Conservation (phyloP, 2,329 filamentous ascomycete genomes). For the Tothia fuscella region DNA sequence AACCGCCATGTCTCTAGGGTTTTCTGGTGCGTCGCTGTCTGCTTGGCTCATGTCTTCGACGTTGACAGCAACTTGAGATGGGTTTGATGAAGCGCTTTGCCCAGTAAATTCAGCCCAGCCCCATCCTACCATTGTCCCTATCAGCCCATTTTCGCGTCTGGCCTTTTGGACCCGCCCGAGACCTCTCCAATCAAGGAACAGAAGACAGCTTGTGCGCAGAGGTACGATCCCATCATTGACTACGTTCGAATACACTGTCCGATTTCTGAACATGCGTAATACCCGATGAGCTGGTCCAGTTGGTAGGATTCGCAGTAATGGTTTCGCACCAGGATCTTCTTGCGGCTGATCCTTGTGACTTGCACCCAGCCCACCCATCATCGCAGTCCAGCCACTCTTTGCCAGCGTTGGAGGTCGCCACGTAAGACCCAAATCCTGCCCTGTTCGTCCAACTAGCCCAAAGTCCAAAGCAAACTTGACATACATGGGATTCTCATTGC, state of each 20-base stretch:
- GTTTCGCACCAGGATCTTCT: constrained; percentile 71
- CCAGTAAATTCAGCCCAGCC: constrained; percentile 88
- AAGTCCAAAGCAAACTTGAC: constrained; percentile 96
- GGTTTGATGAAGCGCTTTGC: constrained; percentile 49
- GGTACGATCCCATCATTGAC: constrained; percentile 97
- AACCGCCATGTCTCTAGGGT: constrained; percentile 35
- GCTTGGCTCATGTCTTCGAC: constrained; percentile 15
- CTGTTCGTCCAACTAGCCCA: constrained; percentile 88
- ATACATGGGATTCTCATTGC: constrained; percentile 95
- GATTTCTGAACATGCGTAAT: constrained; percentile 74
- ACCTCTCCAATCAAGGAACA: constrained; percentile 95
- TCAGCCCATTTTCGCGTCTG: constrained; percentile 76
- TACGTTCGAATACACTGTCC: constrained; percentile 91
- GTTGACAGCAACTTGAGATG: constrained; percentile 23
- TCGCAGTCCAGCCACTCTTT: constrained; percentile 74
- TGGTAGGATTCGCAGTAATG: constrained; percentile 74
- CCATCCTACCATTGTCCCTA: constrained; percentile 86
- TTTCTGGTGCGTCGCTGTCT: constrained; percentile 10
- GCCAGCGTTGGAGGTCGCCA: constrained; percentile 85
- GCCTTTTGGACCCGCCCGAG: constrained; percentile 90
- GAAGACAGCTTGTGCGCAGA: constrained; percentile 82
- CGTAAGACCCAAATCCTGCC: constrained; percentile 85
- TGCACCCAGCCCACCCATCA: constrained; percentile 69
- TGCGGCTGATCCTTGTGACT: constrained; percentile 40
- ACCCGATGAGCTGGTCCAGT: constrained; percentile 84